phyloP scores from a whole-genome alignment of 2,329 filamentous ascomycete genomes.

The Paecilomyces sp. region DNA sequence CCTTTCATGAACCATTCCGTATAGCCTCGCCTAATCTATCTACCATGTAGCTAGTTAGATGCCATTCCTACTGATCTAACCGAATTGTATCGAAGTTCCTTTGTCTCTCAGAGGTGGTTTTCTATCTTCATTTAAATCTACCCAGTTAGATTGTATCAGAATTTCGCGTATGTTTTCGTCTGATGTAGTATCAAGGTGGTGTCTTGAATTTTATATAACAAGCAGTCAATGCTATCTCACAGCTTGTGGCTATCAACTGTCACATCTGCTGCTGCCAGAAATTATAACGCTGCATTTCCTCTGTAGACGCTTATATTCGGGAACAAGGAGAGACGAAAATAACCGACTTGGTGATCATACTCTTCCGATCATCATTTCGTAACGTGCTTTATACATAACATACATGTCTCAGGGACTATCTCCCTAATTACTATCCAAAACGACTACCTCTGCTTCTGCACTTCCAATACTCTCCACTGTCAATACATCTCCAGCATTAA shows the following conservation, averaged over 20 bases:
- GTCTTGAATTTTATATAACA: neutral
- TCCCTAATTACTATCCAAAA: constrained; percentile 43
- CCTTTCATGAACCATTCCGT: constrained; percentile 27
- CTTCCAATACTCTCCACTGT: constrained; percentile 60
- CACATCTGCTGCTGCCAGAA: neutral
- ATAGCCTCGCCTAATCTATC: constrained; percentile 21
- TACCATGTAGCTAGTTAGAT: constrained; percentile 26
- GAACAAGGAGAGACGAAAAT: too few species aligned
- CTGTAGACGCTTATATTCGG: too few species aligned
- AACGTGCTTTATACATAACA: neutral
- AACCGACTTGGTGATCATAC: too few species aligned
- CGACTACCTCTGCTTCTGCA: constrained; percentile 59
- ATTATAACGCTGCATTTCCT: too few species aligned
- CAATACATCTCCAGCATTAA: constrained; percentile 58
- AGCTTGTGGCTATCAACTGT: neutral
- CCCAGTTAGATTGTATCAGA: neutral
- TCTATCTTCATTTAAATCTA: neutral
- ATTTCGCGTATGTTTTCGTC: neutral
- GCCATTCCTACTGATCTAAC: constrained; percentile 7
- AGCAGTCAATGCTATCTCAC: neutral
- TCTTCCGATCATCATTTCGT: neutral
- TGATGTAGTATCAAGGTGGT: neutral
- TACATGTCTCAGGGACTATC: neutral
- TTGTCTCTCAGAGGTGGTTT: constrained; percentile 1
- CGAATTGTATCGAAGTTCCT: constrained; percentile 6